Base-by-base conservation (phyloP, 495 filamentous ascomycete genomes). In the Podospora bellae-mahoneyi region DNA sequence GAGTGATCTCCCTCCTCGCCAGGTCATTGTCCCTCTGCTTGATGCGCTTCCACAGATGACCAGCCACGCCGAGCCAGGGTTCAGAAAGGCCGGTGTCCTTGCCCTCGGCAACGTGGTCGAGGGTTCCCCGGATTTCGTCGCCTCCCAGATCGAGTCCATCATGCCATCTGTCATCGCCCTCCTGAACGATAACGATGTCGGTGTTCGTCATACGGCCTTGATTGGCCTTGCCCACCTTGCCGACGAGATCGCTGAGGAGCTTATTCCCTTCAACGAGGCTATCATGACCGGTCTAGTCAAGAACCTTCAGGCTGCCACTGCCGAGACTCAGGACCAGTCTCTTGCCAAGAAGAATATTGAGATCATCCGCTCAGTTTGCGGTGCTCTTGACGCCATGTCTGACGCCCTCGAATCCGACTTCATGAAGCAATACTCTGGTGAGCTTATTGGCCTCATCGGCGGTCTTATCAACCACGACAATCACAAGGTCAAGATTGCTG, bases 111-210 rank as follows among this genome's bases (percentile, higher is more conserved):
- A 92, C 83, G 93, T 91, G 72, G 95, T 97, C 64, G 95, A 99
- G 80, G 95, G 95, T 69, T 96, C 95, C 48, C 95, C 95, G 7
- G 95, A 97, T 73, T 97, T 97, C 80, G 90, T 97, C 72, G 90
- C 89, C 68, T 95, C 92, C 9, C 93, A 97, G 82, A 85, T 96
- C 74, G 84, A 88, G 74, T 87, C 89, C 69, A 90, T 97, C 74
- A 89, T 97, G 79, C 96, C 95, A 53, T 84, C 91, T 66, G 88
- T 97, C 66, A 83, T 97, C 58, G 88, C 88, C 75, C 86, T 99
- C 7, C 86, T 99, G 20, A 89, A 91, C 71, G 95, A 99, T 72
- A 83, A 85, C 4, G 92, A 92, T 64, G 80, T 87, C 69, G 88
- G 89, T 75, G 95, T 99, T 64, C 87, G 95, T 58, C 90, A 93